Base-by-base conservation (phyloP, 2,329 filamentous ascomycete species). In the Cladophialophora immunda region DNA sequence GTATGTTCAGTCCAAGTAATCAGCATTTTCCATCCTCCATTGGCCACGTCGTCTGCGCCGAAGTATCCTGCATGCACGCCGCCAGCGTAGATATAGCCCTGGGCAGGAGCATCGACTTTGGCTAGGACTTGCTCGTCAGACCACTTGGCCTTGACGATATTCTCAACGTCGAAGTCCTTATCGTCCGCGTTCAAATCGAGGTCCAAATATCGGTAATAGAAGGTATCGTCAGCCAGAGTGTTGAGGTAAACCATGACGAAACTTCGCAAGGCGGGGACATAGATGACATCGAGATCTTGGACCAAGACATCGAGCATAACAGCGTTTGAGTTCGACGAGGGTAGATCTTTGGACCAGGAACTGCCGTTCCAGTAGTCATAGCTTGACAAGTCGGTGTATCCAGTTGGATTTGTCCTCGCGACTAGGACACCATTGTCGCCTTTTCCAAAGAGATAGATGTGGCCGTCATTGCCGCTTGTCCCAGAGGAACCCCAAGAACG, bases 221-320 rank as follows among this genome's bases (percentile, higher is more conserved):
- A 76, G 9, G 73, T 76, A 61, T 74, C 77, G 69, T 76, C 75
- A 17, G 71, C 75, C 45, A 73, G 71, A 30, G 65, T 68, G 9
- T 71, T 75, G 52, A 77, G 67, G 62, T 77, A 77, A 47, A 77
- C 69, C 67, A 75, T 73, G 66, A 75, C 66, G 67, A 77, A 76
- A 17, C 72, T 76, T 13, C 73, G 65, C 58, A 77, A 72, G 30
- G 71, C 65, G 19, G 75, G 75, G 13, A 76, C 76, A 58, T 76
- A 76, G 61, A 77, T 72, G 29, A 77, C 53, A 64, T 77, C 74
- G 36, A 73, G 56, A 41, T 75, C 74, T 73, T 75, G 75, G 50
- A 76, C 72, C 13, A 65, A 50, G 22, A 73, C 70, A 29, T 69
- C 66, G 52, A 76, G 70, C 65, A 76, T 71, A 63, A 68, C 71